These are phyloP conservation scores for Phytophthora multivora DNA, from an alignment of 352 stramenopile genomes.

Conservation along the genomic window DNA sequence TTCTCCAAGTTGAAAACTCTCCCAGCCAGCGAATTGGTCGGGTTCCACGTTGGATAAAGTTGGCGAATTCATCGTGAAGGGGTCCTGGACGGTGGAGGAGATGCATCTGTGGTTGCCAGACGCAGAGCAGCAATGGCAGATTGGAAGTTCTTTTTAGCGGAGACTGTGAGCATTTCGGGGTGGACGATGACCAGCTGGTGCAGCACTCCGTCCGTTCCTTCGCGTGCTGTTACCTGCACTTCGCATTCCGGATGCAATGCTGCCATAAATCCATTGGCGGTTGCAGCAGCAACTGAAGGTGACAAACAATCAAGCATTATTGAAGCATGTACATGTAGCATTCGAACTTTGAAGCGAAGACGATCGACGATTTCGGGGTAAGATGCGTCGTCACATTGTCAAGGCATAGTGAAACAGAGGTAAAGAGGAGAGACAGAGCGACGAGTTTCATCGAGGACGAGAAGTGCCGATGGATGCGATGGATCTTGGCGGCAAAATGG, in stretches of 20 bases:
- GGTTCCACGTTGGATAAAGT: not conserved
- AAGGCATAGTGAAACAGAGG: not conserved
- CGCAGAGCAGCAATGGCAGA: not conserved
- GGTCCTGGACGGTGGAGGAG: not conserved
- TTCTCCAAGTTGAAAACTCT: not conserved
- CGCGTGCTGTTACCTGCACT: conserved; percentile 5
- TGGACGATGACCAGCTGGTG: conserved; percentile 21
- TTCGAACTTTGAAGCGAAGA: not conserved
- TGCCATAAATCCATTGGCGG: conserved; percentile 1
- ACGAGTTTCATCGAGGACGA: not conserved
- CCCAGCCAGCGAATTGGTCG: not conserved
- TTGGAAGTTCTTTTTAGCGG: not conserved
- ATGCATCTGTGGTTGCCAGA: conserved; percentile 3
- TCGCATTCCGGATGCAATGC: not conserved
- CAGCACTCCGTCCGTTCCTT: not conserved
- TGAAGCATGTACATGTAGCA: not conserved
- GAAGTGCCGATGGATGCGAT: too few relatives aligned
- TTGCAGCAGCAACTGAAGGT: not conserved
- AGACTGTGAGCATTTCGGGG: conserved; percentile 26
- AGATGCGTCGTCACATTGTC: conserved; percentile 1
- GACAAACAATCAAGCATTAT: not conserved
- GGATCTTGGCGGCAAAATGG: not conserved
- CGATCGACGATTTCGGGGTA: conserved; percentile 5
- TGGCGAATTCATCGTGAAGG: not conserved
- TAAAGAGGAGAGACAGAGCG: not conserved